phyloP scores from a whole-genome alignment of 164 flowering plant species.

The Magnolia changhungtana region DNA sequence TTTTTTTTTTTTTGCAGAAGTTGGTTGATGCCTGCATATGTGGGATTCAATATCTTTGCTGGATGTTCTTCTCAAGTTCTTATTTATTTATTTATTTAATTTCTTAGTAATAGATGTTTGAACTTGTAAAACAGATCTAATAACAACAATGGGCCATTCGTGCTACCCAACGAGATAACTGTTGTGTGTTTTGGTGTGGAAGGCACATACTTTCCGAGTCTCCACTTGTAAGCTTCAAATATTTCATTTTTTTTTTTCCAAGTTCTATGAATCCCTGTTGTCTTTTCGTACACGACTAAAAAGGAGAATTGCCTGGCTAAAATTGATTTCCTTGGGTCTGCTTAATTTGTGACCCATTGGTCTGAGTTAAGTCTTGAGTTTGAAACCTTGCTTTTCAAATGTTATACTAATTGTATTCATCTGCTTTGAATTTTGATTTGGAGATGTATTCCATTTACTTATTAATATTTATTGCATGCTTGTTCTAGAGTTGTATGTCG shows the following conservation, averaged over 20 bases:
- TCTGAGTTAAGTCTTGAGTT: background rate
- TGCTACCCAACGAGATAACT: conserved; percentile 42
- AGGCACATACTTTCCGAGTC: conserved; percentile 70
- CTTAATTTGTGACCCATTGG: background rate
- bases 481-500: conserved; percentile 78
- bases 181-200: conserved; percentile 87
- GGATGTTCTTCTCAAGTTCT: background rate
- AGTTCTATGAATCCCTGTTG: background rate
- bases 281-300: background rate
- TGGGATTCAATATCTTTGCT: background rate
- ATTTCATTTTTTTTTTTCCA: background rate
- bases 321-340: background rate
- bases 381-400: background rate
- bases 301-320: background rate
- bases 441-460: background rate
- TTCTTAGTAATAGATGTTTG: background rate
- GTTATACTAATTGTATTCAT: background rate
- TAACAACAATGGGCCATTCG: conserved; percentile 15
- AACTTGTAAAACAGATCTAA: conserved; percentile 37
- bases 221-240: conserved; percentile 64
- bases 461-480: background rate
- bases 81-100: background rate
- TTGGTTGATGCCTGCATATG: background rate
- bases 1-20: too few relatives aligned
- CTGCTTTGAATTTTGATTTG: background rate